These are phyloP conservation scores for Tanacetum coccineum DNA, from an alignment of 129 eudicot genomes.

Conservation along the genomic window DNA sequence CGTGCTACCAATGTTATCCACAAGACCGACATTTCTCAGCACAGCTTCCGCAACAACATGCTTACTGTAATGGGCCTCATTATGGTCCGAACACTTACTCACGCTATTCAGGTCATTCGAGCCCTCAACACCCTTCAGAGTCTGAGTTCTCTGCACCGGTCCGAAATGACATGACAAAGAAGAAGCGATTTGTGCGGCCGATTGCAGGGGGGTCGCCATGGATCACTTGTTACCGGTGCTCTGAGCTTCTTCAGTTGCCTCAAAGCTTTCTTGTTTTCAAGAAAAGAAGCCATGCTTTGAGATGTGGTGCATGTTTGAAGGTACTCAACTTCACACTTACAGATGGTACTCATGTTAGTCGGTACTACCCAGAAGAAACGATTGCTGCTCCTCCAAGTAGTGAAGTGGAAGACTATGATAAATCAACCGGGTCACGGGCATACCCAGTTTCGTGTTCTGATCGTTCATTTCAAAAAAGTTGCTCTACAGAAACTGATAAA, in stretches of 20 bases:
- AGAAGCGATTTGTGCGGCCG: conserved; percentile 54
- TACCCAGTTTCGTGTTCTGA: conserved; percentile 58
- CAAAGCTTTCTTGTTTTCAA: conserved; percentile 65
- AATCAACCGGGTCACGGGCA: conserved; percentile 18
- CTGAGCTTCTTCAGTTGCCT: conserved; percentile 60
- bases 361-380: conserved; percentile 33
- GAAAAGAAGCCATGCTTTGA: conserved; percentile 51
- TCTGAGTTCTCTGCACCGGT: conserved; percentile 36
- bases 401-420: conserved; percentile 46
- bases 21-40: conserved; percentile 47
- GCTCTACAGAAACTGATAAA: conserved; percentile 51
- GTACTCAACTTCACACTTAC: conserved; percentile 56
- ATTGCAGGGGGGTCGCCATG: conserved; percentile 79
- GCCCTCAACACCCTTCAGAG: conserved; percentile 33
- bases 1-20: conserved; percentile 47
- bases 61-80: conserved; percentile 27
- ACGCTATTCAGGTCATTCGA: conserved; percentile 32
- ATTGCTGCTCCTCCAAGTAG: conserved; percentile 63
- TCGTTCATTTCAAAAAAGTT: conserved; percentile 41
- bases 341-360: conserved; percentile 42
- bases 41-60: conserved; percentile 43
- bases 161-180: conserved; percentile 24
- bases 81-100: conserved; percentile 29
- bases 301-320: conserved; percentile 62
- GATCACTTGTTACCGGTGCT: conserved; percentile 59